Evolutionary conservation across 164 flowering plant genomes (phyloP).

Genomic region (Kalanchoe fedtschenkoi): DNA sequence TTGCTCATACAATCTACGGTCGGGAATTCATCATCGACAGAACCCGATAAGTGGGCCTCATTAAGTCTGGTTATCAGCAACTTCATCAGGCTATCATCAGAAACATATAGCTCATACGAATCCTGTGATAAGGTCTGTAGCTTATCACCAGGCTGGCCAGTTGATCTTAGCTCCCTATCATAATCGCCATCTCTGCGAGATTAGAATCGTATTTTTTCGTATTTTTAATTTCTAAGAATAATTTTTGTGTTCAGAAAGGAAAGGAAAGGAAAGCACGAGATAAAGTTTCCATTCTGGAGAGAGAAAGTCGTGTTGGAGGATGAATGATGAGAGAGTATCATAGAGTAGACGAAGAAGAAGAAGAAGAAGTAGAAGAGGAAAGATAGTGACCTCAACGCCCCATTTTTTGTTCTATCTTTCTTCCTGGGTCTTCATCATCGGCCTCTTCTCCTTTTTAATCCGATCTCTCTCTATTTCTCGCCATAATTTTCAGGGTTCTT

Average conservation of each 20-base stretch:
- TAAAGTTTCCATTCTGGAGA: not conserved
- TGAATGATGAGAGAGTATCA: not conserved
- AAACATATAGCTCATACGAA: not conserved
- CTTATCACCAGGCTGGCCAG: conserved; percentile 1
- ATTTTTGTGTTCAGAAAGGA: not conserved
- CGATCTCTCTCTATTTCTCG: not conserved
- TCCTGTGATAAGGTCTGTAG: not conserved
- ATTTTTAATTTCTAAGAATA: not conserved
- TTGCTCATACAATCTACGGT: too few species aligned
- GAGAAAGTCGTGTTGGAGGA: not conserved
- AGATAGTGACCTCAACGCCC: conserved; percentile 3
- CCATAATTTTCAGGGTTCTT: not conserved
- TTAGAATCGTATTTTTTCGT: conserved; percentile 6
- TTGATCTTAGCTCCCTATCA: not conserved
- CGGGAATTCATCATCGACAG: not conserved
- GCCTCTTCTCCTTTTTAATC: not conserved
- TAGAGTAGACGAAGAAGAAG: too few species aligned
- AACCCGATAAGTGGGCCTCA: not conserved
- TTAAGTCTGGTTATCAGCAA: not conserved
- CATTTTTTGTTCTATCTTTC: not conserved
- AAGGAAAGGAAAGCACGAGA: conserved; percentile 3
- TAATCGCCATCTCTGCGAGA: conserved; percentile 3
- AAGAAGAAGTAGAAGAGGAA: not conserved
- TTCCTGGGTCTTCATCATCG: not conserved
- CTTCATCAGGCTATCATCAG: not conserved